Percentiles rank a stretch among this genome's conserved stretches.
phyloP scores from a whole-genome alignment of 306 rosid genomes.

The Vigna hirtella region DNA sequence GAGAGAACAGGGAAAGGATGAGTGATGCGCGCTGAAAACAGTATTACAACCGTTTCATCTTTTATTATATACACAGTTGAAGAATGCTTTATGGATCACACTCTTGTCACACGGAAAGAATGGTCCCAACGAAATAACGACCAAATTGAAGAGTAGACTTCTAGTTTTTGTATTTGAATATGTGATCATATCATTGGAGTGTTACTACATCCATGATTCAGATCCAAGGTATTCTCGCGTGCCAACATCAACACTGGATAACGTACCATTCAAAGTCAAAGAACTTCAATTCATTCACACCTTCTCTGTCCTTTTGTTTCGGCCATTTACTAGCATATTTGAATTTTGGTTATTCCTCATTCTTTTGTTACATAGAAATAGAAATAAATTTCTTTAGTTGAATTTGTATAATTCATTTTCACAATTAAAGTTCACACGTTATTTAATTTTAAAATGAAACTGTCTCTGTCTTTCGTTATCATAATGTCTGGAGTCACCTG shows the following conservation, averaged over 20 bases:
- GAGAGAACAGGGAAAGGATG: background rate
- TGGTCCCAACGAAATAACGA: slow-evolving; percentile 5
- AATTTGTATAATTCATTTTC: background rate
- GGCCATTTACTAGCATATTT: background rate
- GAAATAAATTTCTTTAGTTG: background rate
- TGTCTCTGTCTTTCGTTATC: background rate
- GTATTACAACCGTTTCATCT: background rate
- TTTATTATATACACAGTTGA: background rate
- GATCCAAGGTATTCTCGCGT: background rate
- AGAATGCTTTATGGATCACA: slow-evolving; percentile 8
- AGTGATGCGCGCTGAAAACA: background rate
- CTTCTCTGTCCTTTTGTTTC: background rate
- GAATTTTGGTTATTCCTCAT: background rate
- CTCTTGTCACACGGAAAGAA: slow-evolving; percentile 1
- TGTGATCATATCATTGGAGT: background rate
- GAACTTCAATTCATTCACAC: background rate
- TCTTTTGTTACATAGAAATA: background rate
- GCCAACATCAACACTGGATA: background rate
- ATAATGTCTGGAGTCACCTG: background rate
- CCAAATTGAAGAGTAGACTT: background rate
- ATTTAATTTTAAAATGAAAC: background rate
- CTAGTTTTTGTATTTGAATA: background rate
- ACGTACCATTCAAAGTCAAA: background rate
- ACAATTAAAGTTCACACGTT: background rate
- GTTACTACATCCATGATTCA: background rate